Percentiles rank a stretch among this genome's conserved stretches.
Evolutionary conservation across 192 early-diverging fungal species (phyloP).

Genomic region (Kickxella alabastrina): DNA sequence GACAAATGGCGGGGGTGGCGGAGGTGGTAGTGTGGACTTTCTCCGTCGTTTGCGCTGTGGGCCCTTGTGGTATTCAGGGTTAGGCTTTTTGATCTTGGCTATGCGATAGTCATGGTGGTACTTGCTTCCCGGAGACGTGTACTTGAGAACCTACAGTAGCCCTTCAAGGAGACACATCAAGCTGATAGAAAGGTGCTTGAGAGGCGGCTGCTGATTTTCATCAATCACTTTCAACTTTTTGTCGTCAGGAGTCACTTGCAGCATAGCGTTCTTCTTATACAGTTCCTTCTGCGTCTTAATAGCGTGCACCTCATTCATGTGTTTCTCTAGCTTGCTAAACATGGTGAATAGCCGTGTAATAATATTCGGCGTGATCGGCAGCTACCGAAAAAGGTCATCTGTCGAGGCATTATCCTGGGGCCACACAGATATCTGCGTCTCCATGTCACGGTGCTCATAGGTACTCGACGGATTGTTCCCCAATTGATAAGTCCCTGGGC

Average conservation of each 20-base stretch:
- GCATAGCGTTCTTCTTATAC: too few species aligned
- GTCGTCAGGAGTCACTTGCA: too few species aligned
- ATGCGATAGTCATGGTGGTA: constrained; percentile 31
- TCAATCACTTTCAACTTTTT: too few species aligned
- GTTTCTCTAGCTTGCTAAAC: too few species aligned
- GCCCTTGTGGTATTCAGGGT: neutral
- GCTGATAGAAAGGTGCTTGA: constrained; percentile 12
- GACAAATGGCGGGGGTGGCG: neutral
- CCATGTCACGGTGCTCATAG: constrained; percentile 36
- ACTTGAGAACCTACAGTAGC: constrained; percentile 26
- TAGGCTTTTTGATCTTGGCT: constrained; percentile 22
- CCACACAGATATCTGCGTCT: constrained; percentile 36
- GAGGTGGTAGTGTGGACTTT: neutral
- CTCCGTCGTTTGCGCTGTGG: constrained; percentile 4
- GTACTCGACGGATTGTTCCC: constrained; percentile 11
- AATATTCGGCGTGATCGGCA: constrained; percentile 16
- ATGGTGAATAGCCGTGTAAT: neutral
- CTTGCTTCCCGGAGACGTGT: neutral
- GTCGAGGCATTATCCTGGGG: constrained; percentile 11
- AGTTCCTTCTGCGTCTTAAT: too few species aligned
- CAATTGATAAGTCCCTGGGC: constrained; percentile 15
- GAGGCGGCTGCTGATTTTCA: neutral
- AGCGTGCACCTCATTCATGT: too few species aligned
- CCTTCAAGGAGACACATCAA: constrained; percentile 21
- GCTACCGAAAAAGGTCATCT: constrained; percentile 7